A percentile compares a stretch with the other conserved stretches of the same genome.
Evolutionary conservation across 192 early-diverging fungal species (phyloP).

Genomic region (Coemansia sp.): DNA sequence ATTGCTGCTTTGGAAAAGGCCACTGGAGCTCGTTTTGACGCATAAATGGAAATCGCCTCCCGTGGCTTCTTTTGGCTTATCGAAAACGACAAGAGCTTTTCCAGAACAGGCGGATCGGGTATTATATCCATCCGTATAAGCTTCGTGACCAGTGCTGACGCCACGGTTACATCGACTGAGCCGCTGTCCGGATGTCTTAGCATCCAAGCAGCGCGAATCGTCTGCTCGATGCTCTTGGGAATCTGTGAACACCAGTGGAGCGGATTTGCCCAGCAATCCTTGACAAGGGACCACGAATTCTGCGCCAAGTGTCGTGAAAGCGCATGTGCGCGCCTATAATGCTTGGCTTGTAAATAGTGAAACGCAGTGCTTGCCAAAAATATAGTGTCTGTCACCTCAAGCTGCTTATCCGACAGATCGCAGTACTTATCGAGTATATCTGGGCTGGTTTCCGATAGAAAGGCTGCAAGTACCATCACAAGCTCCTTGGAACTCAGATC

Average conservation of each 20-base stretch:
- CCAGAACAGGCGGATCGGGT: slow-evolving; percentile 13
- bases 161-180: slow-evolving; percentile 10
- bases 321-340: background rate
- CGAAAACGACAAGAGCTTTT: slow-evolving; percentile 16
- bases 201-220: slow-evolving; percentile 23
- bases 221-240: background rate
- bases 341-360: slow-evolving; percentile 2
- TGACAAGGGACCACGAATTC: background rate
- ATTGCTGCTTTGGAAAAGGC: background rate
- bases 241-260: background rate
- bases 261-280: background rate
- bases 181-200: slow-evolving; percentile 17
- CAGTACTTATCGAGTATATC: slow-evolving; percentile 14
- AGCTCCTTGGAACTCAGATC: background rate
- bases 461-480: slow-evolving; percentile 12
- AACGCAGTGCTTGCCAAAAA: slow-evolving; percentile 10
- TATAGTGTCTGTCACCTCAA: slow-evolving; percentile 7
- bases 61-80: slow-evolving; percentile 1
- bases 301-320: background rate
- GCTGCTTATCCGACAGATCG: background rate
- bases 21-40: background rate
- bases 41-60: slow-evolving; percentile 13
- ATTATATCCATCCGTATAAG: slow-evolving; percentile 3
- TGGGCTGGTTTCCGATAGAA: slow-evolving; percentile 18
- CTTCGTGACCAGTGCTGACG: background rate